Percentiles rank a stretch among this genome's conserved stretches.
These are phyloP conservation scores for Brassica juncea DNA, from an alignment of 345 rosid species.

Conservation along the genomic window DNA sequence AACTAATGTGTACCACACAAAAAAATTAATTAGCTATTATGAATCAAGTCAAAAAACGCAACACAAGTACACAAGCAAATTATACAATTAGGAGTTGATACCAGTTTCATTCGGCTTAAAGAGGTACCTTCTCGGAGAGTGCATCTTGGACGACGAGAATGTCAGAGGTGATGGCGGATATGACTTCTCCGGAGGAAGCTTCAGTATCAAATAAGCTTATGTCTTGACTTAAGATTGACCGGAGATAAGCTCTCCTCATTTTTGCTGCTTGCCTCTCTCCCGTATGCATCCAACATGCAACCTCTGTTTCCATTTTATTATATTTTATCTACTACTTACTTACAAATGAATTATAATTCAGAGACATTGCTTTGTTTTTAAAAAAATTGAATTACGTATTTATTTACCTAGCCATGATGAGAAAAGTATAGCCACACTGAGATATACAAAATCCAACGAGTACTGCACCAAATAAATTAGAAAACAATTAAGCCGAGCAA, in stretches of 20 bases:
- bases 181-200: conserved; percentile 90
- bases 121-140: conserved; percentile 85
- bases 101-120: background rate
- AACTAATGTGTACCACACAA: background rate
- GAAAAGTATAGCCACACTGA: conserved; percentile 81
- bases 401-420: conserved; percentile 88
- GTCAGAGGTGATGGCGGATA: conserved; percentile 85
- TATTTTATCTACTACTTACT: background rate
- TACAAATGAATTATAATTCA: background rate
- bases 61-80: background rate
- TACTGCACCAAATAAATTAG: conserved; percentile 57
- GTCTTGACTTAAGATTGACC: conserved; percentile 86
- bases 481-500: background rate
- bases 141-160: conserved; percentile 93
- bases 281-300: conserved; percentile 97
- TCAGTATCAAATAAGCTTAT: conserved; percentile 88
- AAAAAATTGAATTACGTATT: background rate
- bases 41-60: background rate
- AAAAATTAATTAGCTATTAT: background rate
- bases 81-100: background rate
- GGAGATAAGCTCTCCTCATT: conserved; percentile 90
- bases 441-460: conserved; percentile 90
- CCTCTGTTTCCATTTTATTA: conserved; percentile 53
- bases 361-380: background rate
- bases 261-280: conserved; percentile 96